A percentile compares a stretch with the other conserved stretches of the same genome.
Conservation (phyloP, 78 protist species). For the Bigelowiella natans region DNA sequence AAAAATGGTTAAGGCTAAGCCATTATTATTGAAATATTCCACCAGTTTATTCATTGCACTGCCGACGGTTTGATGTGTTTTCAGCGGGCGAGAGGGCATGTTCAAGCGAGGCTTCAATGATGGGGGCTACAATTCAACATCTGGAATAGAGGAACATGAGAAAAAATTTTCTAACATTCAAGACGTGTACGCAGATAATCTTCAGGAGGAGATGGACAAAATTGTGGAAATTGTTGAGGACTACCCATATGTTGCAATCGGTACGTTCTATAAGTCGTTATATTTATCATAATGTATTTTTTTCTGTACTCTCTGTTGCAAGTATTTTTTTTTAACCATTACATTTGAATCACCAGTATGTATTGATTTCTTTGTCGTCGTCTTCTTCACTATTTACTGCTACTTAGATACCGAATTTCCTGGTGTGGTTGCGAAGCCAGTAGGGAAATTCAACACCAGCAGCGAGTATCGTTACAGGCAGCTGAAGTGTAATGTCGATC, state of each 20-base stretch:
- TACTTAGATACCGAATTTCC: slow-evolving; percentile 98
- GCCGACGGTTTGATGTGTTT: too few relatives aligned
- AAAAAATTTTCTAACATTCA: not conserved
- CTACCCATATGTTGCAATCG: slow-evolving; percentile 84
- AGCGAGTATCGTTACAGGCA: slow-evolving; percentile 66
- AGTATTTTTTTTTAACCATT: not conserved
- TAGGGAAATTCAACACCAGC: not conserved
- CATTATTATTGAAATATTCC: too few relatives aligned
- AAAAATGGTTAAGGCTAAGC: too few relatives aligned
- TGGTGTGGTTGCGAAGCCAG: slow-evolving; percentile 82
- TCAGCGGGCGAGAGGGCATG: too few relatives aligned
- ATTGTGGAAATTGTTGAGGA: slow-evolving; percentile 43
- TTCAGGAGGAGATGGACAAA: not conserved
- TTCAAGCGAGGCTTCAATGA: too few relatives aligned
- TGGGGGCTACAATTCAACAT: too few relatives aligned
- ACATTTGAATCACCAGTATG: not conserved
- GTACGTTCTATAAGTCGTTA: not conserved
- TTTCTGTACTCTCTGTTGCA: not conserved
- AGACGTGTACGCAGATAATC: not conserved
- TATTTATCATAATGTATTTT: not conserved
- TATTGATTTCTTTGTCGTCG: not conserved
- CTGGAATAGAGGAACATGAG: not conserved
- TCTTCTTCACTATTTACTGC: not conserved
- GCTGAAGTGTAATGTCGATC: slow-evolving; percentile 78
- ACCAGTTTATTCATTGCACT: too few relatives aligned